phyloP scores from a whole-genome alignment of 2,329 filamentous ascomycete genomes.

The Colletotrichum neosansevieriae region DNA sequence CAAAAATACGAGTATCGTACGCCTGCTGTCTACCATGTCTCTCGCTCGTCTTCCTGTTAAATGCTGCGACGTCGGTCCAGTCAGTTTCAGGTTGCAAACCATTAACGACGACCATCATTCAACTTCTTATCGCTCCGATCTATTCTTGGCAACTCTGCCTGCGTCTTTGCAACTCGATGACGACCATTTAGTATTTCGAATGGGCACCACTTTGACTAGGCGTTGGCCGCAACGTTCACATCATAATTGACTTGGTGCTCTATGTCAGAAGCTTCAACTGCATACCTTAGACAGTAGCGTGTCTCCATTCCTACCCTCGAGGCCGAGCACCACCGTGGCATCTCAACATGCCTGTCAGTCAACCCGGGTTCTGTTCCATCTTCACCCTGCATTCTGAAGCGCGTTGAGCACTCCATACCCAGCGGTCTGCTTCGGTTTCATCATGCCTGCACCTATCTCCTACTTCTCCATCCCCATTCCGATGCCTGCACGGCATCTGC shows the following conservation, averaged over 20 bases:
- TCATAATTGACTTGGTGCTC: no score
- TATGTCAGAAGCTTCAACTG: no score
- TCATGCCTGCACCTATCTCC: constrained; percentile 22
- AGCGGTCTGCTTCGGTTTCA: constrained; percentile 28
- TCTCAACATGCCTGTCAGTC: not conserved
- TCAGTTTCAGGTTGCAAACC: constrained; percentile 27
- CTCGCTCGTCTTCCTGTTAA: not conserved
- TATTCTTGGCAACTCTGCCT: constrained; percentile 12
- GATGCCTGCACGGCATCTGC: constrained; percentile 26
- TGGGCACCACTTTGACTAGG: no score
- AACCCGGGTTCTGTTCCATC: not conserved
- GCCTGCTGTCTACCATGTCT: not conserved
- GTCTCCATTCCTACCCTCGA: not conserved
- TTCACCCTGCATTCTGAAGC: constrained; percentile 25
- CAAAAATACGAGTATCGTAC: constrained; percentile 15
- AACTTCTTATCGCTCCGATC: not conserved
- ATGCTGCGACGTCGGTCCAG: constrained; percentile 21
- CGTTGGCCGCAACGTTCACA: no score
- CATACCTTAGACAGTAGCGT: no score
- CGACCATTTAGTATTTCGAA: no score
- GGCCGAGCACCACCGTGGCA: not conserved
- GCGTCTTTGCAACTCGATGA: not conserved
- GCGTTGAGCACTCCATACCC: not conserved
- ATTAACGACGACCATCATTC: constrained; percentile 3
- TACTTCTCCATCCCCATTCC: constrained; percentile 9